Evolutionary conservation across 352 stramenopile species (phyloP), one percentile per base, ranked within the genome.

Genomic region (Globisporangium mamillatum): DNA sequence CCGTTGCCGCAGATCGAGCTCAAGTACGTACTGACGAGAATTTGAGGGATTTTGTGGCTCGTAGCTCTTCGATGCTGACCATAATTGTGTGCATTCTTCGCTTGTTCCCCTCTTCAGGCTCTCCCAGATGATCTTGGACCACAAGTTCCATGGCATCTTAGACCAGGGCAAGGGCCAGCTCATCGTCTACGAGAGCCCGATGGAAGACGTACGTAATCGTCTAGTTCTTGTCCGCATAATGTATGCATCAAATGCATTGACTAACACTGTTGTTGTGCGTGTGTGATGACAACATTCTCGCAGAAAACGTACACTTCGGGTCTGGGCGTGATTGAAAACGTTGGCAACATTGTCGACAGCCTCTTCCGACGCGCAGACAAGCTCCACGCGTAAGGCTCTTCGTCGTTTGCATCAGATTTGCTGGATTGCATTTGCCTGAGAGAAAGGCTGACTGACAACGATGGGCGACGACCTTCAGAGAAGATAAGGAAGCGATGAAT

Each of bases 61-160:
- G 38, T 46, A 18, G 38, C 38, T 46, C 38, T 46, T 46, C 4
- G 38, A 6, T 46, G 5, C 50, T 61, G n/a, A 38, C 25, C 24
- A 12, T 60, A 9, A 29, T 10, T 36, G 29, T 36, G 4, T 48
- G 12, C 54, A 36, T 22, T 56, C 4, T 24, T 34, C 27, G 4
- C 4, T 25, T 22, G 22, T 52, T 66, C 14, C n/a, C 9, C 14
- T 59, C 32, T 25, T 14, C 60, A 99, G 99, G 82, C 86, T 99
- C 27, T 98, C 93, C 63, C 97, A 99, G 82, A 99, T 99, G 98
- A 99, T 99, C 73, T 78, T 99, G 69, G 98, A 99, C 84, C 96
- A 97, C 71, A 99, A 99, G 76, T 97, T 99, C 76, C 89, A 97
- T 64, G 98, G 97, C 54, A 99, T 99, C 74, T 82, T 99, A 70